A percentile compares a stretch with the other conserved stretches of the same genome.
These are phyloP conservation scores for Penicillium sp. DNA, from an alignment of 2,329 filamentous ascomycete genomes.

Conservation along the genomic window DNA sequence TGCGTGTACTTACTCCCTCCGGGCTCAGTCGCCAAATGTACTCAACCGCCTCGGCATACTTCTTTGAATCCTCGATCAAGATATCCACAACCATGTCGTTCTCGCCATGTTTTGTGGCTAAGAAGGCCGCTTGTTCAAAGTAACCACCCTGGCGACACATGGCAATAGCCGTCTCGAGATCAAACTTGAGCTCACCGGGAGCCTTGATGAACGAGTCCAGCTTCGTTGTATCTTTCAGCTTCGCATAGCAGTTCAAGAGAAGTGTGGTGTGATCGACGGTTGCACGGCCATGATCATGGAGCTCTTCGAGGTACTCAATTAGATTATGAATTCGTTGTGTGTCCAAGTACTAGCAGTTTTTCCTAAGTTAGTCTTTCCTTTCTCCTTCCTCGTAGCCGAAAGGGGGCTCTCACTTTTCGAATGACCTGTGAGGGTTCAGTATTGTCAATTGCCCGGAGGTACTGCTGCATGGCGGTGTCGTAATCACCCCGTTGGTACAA, in stretches of 20 bases:
- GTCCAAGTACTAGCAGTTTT: constrained; percentile 65
- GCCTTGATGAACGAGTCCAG: constrained; percentile 95
- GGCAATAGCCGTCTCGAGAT: constrained; percentile 90
- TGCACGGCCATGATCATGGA: constrained; percentile 88
- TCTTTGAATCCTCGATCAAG: constrained; percentile 88
- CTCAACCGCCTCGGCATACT: constrained; percentile 78
- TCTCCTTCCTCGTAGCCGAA: background rate
- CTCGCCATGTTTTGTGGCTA: constrained; percentile 90
- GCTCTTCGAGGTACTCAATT: constrained; percentile 92
- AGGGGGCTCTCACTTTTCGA: constrained; percentile 57
- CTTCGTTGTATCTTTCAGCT: constrained; percentile 94
- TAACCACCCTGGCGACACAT: constrained; percentile 98
- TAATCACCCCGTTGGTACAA: constrained; percentile 93
- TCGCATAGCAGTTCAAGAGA: constrained; percentile 93
- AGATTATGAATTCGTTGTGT: constrained; percentile 96
- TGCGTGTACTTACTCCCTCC: constrained; percentile 53
- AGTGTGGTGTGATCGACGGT: constrained; percentile 94
- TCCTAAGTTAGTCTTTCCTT: too few relatives aligned
- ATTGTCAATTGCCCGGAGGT: constrained; percentile 89
- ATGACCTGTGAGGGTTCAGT: constrained; percentile 96
- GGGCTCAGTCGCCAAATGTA: constrained; percentile 88
- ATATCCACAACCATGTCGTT: constrained; percentile 93
- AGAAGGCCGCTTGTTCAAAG: constrained; percentile 90
- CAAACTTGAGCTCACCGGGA: constrained; percentile 82
- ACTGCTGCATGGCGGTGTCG: constrained; percentile 98